Base-by-base conservation (phyloP, 345 rosid genomes). In the Arabis alpina region DNA sequence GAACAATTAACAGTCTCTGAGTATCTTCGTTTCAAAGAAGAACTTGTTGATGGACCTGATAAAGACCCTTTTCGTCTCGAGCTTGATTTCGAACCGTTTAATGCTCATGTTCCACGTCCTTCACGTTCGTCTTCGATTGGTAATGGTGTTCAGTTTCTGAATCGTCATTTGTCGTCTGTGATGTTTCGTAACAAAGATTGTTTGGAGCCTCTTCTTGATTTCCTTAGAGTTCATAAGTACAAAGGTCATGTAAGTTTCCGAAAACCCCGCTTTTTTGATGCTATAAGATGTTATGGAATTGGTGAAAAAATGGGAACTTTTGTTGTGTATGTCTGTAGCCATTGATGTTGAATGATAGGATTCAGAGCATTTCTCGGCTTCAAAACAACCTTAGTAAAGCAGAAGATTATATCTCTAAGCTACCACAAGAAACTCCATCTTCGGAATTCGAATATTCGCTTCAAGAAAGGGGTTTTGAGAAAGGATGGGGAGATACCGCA, bases 401-500 rank as follows among this genome's bases (percentile, higher is more conserved):
- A 75, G 99, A 94, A 72, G 98, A 94, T 61, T 67, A 82, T 72
- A 83, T 94, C 75, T 81, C 91, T 8, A 92, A 83, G 80, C 91
- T 89, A 66, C 83, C 89, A 30, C 50, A 83, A 45, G 92, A 87
- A 28, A 64, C 97, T 59, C 89, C 84, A 0, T 94, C 80, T 73
- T 71, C 84, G 25, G 98, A 91, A 57, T 90, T 92, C 67, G 97
- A 92, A 77, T 88, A 84, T 62, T 70, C 37, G 87, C 41, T 92
- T 39, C 99, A 94, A 79, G 99, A 89, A 72, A 74, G 85, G 97
- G 99, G 99, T 55, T 92, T 94, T 80, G 99, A 89, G 89, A 90
- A 81, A 86, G 99, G 99, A 41, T 94, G 99, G 99, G 99, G 99
- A 16, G 98, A 92, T 74, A 88, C 88, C 54, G 98, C 99, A 32